Evolutionary conservation across 306 rosid species (phyloP).

Genomic region (Oemleria cerasiformis): DNA sequence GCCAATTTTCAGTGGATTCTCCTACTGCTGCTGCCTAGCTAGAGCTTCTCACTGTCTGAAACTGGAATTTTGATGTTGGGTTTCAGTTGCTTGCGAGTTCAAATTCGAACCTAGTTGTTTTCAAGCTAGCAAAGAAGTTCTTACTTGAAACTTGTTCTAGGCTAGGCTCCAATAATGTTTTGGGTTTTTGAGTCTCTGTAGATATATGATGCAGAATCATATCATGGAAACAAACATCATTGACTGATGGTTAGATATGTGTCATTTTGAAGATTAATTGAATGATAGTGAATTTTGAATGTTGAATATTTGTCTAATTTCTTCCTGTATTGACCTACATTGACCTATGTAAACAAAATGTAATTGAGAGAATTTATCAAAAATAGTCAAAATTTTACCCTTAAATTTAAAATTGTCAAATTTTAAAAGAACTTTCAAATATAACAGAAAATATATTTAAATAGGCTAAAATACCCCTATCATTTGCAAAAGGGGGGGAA

Average conservation of each 20-base stretch:
- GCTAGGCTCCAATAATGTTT: not conserved
- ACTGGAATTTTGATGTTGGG: not conserved
- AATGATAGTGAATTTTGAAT: not conserved
- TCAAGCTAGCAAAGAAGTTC: not conserved
- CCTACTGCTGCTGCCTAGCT: constrained; percentile 2
- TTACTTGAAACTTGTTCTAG: constrained; percentile 14
- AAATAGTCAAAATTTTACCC: too few relatives aligned
- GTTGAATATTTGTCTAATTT: not conserved
- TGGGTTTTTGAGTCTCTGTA: not conserved
- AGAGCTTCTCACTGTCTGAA: not conserved
- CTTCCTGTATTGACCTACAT: too few relatives aligned
- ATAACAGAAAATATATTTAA: too few relatives aligned
- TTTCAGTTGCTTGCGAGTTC: constrained; percentile 2
- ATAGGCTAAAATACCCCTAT: too few relatives aligned
- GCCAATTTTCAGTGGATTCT: constrained; percentile 3
- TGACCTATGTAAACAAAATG: too few relatives aligned
- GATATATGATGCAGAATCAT: not conserved
- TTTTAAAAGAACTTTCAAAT: too few relatives aligned
- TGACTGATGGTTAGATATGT: not conserved
- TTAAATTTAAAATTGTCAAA: too few relatives aligned
- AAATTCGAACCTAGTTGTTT: not conserved
- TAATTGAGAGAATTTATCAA: too few relatives aligned
- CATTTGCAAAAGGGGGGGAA: too few relatives aligned
- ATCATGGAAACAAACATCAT: not conserved
- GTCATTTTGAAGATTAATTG: too few relatives aligned